These are phyloP conservation scores for Ogataea dorogensis DNA, from an alignment of 805 yeast genomes.

Conservation along the genomic window DNA sequence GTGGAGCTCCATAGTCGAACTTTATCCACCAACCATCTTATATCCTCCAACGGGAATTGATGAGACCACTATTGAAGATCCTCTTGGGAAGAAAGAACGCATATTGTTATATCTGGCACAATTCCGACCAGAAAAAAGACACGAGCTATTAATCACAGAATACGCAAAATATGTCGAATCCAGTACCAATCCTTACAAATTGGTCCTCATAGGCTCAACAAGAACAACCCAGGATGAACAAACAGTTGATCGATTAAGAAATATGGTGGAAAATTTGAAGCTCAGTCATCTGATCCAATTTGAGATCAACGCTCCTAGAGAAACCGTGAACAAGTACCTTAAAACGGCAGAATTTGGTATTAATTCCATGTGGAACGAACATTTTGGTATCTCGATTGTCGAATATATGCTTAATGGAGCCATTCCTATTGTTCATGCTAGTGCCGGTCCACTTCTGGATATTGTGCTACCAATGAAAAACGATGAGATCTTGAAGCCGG, in stretches of 20 bases:
- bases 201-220: constrained; percentile 82
- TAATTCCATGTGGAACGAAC: constrained; percentile 99
- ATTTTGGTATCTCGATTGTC: constrained; percentile 96
- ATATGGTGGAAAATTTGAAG: constrained; percentile 41
- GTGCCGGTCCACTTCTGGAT: constrained; percentile 92
- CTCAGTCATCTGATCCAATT: constrained; percentile 40
- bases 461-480: constrained; percentile 57
- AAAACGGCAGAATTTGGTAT: constrained; percentile 67
- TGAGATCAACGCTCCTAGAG: constrained; percentile 69
- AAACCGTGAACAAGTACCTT: constrained; percentile 54
- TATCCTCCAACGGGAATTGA: constrained; percentile 93
- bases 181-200: constrained; percentile 42
- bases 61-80: constrained; percentile 28
- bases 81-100: constrained; percentile 32
- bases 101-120: constrained; percentile 74
- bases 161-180: constrained; percentile 51
- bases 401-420: constrained; percentile 86
- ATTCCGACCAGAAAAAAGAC: constrained; percentile 94
- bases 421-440: constrained; percentile 87
- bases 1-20: constrained; percentile 52
- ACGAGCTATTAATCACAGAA: constrained; percentile 62
- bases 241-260: constrained; percentile 51
- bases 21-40: constrained; percentile 43
- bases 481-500: constrained; percentile 13
- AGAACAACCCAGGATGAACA: constrained; percentile 64